phyloP scores from a whole-genome alignment of 2,329 filamentous ascomycete species.

The Furcasterigmium furcatum region DNA sequence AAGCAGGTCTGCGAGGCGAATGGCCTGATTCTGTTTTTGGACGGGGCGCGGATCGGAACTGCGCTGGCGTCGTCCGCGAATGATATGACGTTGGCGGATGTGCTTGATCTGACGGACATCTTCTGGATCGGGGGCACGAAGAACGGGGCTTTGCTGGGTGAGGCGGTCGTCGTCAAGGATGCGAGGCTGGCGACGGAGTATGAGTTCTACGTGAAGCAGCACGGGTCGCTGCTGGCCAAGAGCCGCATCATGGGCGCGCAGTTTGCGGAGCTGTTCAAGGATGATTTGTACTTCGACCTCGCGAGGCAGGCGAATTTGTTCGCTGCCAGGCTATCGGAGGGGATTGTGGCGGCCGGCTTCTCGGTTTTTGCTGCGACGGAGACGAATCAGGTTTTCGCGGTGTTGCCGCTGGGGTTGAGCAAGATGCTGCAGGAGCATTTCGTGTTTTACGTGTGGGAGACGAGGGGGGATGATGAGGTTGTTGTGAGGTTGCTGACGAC shows the following conservation, averaged over 20 bases:
- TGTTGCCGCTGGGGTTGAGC: conserved; percentile 34
- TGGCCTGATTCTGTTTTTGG: conserved; percentile 39
- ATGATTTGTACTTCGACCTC: conserved; percentile 41
- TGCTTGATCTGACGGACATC: conserved; percentile 44
- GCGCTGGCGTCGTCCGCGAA: conserved; percentile 38
- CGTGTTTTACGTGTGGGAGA: conserved; percentile 46
- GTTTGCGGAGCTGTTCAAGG: conserved; percentile 44
- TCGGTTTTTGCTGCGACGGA: conserved; percentile 38
- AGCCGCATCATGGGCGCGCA: conserved; percentile 44
- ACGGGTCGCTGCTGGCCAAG: conserved; percentile 47
- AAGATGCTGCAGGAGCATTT: conserved; percentile 36
- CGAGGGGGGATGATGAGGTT: conserved; percentile 29
- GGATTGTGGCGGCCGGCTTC: conserved; percentile 38
- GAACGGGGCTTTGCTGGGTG: conserved; percentile 45
- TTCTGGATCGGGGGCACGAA: conserved; percentile 55
- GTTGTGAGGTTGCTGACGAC: conserved; percentile 45
- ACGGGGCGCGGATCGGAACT: conserved; percentile 46
- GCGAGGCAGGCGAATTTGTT: conserved; percentile 40
- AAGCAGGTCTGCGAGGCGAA: conserved; percentile 37
- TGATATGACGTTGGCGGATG: conserved; percentile 38
- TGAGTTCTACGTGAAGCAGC: conserved; percentile 48
- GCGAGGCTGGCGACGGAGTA: conserved; percentile 37
- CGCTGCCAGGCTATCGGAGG: conserved; percentile 37
- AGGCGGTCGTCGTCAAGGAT: conserved; percentile 46
- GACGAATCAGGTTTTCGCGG: conserved; percentile 49